Conservation (phyloP, 1,139 yeast species). For the Debaryomyces fabryi region DNA sequence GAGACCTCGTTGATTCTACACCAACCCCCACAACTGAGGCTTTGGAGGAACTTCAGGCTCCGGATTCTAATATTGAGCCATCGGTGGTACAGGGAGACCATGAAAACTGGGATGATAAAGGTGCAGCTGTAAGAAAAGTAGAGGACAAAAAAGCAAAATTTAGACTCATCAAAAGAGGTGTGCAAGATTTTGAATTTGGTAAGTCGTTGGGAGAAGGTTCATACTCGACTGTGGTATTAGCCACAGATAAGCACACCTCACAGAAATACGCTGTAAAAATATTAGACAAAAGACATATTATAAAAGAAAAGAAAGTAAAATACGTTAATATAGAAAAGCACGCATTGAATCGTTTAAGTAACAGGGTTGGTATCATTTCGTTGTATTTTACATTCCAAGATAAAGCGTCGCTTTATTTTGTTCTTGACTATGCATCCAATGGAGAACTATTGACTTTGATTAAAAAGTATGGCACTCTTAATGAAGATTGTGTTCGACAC, state of each 20-base stretch:
- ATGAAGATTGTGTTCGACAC: conserved; percentile 76
- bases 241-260: conserved; percentile 73
- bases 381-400: conserved; percentile 94
- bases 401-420: conserved; percentile 83
- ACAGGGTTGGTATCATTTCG: conserved; percentile 73
- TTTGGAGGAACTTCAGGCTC: neutral
- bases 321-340: conserved; percentile 96
- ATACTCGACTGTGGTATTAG: conserved; percentile 90
- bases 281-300: conserved; percentile 89
- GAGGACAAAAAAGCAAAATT: conserved; percentile 22
- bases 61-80: neutral
- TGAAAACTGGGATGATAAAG: conserved; percentile 38
- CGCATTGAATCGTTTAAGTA: conserved; percentile 81
- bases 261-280: conserved; percentile 88
- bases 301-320: conserved; percentile 91
- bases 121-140: conserved; percentile 41
- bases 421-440: conserved; percentile 87
- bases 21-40: neutral
- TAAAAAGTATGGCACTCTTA: conserved; percentile 75
- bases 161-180: conserved; percentile 56
- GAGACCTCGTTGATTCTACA: conserved; percentile 13
- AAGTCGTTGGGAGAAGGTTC: conserved; percentile 93
- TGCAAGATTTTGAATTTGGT: conserved; percentile 85
- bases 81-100: conserved; percentile 8
- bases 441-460: conserved; percentile 87